Base-by-base conservation (phyloP, 2,329 filamentous ascomycete genomes). In the Penicillium sp. region DNA sequence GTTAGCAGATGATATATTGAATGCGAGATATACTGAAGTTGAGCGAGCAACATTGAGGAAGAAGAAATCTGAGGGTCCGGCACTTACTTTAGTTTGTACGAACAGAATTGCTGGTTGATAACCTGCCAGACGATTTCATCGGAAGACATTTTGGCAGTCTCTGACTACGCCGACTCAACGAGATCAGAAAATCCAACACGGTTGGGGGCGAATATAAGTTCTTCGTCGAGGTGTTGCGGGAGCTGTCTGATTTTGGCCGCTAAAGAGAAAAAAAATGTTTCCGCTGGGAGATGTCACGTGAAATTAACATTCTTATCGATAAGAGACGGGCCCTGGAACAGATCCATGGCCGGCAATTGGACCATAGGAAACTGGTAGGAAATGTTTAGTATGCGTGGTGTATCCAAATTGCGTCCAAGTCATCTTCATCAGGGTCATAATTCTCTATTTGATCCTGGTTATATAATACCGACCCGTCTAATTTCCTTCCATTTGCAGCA, bases 41-140 rank as follows among this genome's bases (percentile, higher is more conserved):
- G 9, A 23, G 45, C 49, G 9, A 23, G 45, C 49, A 15, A 29
- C 44, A 19, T 26, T 38, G 21, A 47, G 17, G 35, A 26, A 26
- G 17, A 41, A 65, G 56, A 21, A 61, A 54, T 29, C 23, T 35
- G 57, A 21, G n/a, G 15, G 29, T 55, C 8, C 29, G 8, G 31
- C 47, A 77, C 86, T 70, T 81, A 92, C 88, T 96, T 97, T 69
- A 98, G 84, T 76, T 97, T 97, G 84, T 93, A 98, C 56, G 91
- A 90, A 83, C 95, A 98, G 77, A 95, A 96, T 75, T 94, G 91
- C 80, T 95, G 91, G 80, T 96, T 96, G 70, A 97, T 97, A 61
- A 97, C 91, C 77, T 93, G 89, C 95, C 95, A 99, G 67, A 98
- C 90, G 68, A 98, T 96, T 80, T 98, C 94, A 84, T 98, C 94